Evolutionary conservation across 768 basidiomycete genomes (phyloP).

Genomic region (Leccinum aurantiacum): DNA sequence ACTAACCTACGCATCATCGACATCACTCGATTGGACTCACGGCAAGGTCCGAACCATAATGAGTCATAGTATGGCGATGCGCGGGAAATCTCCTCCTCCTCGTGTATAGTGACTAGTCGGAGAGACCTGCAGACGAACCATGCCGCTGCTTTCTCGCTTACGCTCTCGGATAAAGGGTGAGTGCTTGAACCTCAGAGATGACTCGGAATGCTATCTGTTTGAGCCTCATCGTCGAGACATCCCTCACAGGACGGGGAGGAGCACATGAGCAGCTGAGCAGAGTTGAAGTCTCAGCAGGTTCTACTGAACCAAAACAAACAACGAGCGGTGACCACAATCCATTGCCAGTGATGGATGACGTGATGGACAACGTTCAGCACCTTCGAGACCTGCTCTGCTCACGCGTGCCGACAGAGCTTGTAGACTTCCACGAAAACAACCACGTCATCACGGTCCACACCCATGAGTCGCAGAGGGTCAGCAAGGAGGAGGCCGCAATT

Average conservation of each 20-base stretch:
- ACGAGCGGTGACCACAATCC: neutral
- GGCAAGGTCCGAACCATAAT: too few relatives aligned
- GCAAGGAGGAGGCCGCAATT: neutral
- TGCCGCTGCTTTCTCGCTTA: neutral
- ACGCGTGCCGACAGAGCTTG: neutral
- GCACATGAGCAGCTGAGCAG: too few relatives aligned
- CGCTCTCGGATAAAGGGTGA: neutral
- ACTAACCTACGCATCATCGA: too few relatives aligned
- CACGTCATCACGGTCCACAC: neutral
- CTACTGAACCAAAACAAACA: neutral
- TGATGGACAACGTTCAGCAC: neutral
- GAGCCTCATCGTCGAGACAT: neutral
- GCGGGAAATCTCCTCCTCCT: too few relatives aligned
- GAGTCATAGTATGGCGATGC: too few relatives aligned
- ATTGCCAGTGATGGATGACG: neutral
- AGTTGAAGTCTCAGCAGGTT: too few relatives aligned
- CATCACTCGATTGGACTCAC: too few relatives aligned
- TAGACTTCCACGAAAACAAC: neutral
- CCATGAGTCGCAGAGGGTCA: too few relatives aligned
- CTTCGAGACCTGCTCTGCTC: neutral
- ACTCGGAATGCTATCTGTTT: neutral
- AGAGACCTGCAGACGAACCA: neutral
- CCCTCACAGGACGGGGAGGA: neutral
- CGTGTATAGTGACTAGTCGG: too few relatives aligned
- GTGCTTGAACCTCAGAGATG: neutral